These are phyloP conservation scores for Kregervanrija fluxuum DNA, from an alignment of 805 yeast genomes.

Conservation along the genomic window DNA sequence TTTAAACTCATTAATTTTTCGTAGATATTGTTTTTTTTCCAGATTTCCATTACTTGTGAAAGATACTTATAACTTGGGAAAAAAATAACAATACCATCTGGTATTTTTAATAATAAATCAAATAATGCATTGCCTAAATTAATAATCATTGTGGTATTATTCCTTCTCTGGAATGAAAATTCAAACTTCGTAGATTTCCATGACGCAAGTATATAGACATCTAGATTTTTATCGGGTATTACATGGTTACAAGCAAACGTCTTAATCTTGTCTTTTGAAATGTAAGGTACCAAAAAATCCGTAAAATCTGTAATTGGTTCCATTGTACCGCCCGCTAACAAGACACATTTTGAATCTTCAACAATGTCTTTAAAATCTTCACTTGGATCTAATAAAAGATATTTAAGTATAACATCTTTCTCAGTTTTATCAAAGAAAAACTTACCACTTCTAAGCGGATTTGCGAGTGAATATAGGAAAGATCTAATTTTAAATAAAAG, in stretches of 20 bases:
- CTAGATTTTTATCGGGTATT: slow-evolving; percentile 62
- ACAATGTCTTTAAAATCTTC: slow-evolving; percentile 60
- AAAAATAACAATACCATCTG: slow-evolving; percentile 73
- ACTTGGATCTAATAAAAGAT: slow-evolving; percentile 76
- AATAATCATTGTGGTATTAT: slow-evolving; percentile 35
- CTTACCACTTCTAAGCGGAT: slow-evolving; percentile 76
- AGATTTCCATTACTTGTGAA: slow-evolving; percentile 37
- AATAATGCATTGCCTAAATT: slow-evolving; percentile 45
- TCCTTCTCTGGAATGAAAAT: slow-evolving; percentile 64
- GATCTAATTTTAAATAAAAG: slow-evolving; percentile 57
- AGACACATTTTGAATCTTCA: slow-evolving; percentile 57
- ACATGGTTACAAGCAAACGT: slow-evolving; percentile 77
- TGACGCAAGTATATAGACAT: slow-evolving; percentile 45
- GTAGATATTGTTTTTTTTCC: slow-evolving; percentile 40
- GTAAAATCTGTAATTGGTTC: slow-evolving; percentile 74
- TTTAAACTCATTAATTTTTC: slow-evolving; percentile 33
- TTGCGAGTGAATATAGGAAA: slow-evolving; percentile 57
- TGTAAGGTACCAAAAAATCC: slow-evolving; percentile 56
- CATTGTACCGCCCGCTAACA: slow-evolving; percentile 94
- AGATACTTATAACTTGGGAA: slow-evolving; percentile 81
- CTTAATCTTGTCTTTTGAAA: slow-evolving; percentile 34
- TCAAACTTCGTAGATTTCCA: slow-evolving; percentile 34
- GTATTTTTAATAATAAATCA: slow-evolving; percentile 38
- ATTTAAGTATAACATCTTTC: slow-evolving; percentile 39
- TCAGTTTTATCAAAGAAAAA: slow-evolving; percentile 49